These are phyloP conservation scores for Amanita muscaria DNA, from an alignment of 768 basidiomycete genomes.

Conservation along the genomic window DNA sequence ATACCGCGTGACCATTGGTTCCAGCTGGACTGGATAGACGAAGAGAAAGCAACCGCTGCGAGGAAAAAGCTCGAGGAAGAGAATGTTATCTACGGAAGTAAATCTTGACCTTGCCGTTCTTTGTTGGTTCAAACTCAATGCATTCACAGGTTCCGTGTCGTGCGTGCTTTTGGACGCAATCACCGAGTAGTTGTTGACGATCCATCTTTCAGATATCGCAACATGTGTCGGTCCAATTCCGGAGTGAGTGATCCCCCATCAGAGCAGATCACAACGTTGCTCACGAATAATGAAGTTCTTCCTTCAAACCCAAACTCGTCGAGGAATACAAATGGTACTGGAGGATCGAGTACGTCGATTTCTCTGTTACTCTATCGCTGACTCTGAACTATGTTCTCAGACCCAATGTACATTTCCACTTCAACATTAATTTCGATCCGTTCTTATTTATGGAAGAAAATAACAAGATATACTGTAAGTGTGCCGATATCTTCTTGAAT, in stretches of 20 bases:
- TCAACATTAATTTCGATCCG: conserved; percentile 57
- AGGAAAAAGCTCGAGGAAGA: conserved; percentile 53
- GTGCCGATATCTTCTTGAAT: neutral
- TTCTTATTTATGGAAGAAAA: conserved; percentile 66
- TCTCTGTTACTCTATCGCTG: no score
- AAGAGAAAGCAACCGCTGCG: conserved; percentile 46
- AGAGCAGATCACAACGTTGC: neutral
- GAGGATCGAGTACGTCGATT: conserved; percentile 54
- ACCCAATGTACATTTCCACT: conserved; percentile 69
- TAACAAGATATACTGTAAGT: conserved; percentile 55
- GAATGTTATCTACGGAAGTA: conserved; percentile 35
- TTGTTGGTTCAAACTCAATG: neutral
- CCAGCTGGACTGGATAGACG: conserved; percentile 71
- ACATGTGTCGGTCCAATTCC: conserved; percentile 67
- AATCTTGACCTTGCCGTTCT: conserved; percentile 19
- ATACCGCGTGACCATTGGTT: conserved; percentile 64
- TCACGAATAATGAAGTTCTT: conserved; percentile 38
- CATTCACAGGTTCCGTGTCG: conserved; percentile 4
- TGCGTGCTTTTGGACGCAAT: conserved; percentile 19
- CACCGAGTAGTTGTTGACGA: neutral
- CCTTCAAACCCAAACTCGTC: conserved; percentile 59
- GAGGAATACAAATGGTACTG: conserved; percentile 69
- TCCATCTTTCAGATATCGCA: conserved; percentile 35
- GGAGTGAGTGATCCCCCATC: conserved; percentile 30
- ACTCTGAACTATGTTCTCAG: conserved; percentile 22